Evolutionary conservation across 371 early-diverging fungal genomes (phyloP), one percentile per base, ranked within the genome.

Genomic region (Zychaea mexicana): DNA sequence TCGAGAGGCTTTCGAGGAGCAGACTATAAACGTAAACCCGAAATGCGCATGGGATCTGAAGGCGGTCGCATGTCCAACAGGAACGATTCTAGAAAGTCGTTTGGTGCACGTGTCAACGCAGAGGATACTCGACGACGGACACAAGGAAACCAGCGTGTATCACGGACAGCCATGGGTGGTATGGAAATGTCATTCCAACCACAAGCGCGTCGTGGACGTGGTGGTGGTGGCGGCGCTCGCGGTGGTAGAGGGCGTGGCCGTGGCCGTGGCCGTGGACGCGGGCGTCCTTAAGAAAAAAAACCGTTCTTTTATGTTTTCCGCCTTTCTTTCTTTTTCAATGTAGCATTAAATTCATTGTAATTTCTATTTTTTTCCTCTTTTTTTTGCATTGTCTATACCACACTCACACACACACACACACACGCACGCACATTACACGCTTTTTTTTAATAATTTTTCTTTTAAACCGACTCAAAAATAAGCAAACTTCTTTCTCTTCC

Each of bases 121-220:
- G 62, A 72, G 26, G 60, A 69, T 6, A 55, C 33, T 9, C 65
- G 65, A 54, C 66, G 66, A 32, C 64, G 63, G 52, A 68, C 57
- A 38, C 49, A 49, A 24, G 49, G 49, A 49, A 77, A 75, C 3
- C 77, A 83, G 47, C 76, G 77, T 19, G 66, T 84, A 52, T 82
- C 88, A 42, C 84, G 88, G 30, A 84, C 88, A 57, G 81, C 85
- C 39, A 70, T 80, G 62, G 88, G 88, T 66, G 88, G 86, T 33
- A 85, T 85, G 85, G 88, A 87, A 61, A 87, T 87, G 88, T 77
- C 86, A 1, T 87, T 87, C 69, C 77, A 73, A 70, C 71, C 79
- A 38, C 61, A 71, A 56, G 49, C 21, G 4, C 59, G 59, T 42
- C 59, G 59, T 15, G 36, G 39, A 53, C 24, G 53, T 36, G 13